phyloP scores from a whole-genome alignment of 768 basidiomycete species.

The Tulasnella calospora region DNA sequence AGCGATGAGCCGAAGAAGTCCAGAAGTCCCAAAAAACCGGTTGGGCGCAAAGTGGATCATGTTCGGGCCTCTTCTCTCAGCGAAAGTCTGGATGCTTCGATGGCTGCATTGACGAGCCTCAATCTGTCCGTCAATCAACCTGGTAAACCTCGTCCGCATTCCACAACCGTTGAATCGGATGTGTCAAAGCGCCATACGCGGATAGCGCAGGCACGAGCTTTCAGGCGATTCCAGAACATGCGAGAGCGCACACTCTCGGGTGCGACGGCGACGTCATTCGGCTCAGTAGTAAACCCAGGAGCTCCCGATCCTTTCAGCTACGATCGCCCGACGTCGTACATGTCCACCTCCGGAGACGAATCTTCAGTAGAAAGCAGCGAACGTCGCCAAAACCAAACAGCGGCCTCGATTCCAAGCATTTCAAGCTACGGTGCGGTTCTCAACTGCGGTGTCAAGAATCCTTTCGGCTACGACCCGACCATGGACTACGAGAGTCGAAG shows the following conservation, averaged over 20 bases:
- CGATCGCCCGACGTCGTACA: not conserved
- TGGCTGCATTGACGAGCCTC: constrained; percentile 23
- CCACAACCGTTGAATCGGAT: constrained; percentile 3
- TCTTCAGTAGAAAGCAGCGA: not conserved
- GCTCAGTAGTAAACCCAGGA: not conserved
- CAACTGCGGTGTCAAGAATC: constrained; percentile 58
- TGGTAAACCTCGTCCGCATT: constrained; percentile 3
- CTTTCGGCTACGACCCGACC: constrained; percentile 66
- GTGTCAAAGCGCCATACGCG: constrained; percentile 22
- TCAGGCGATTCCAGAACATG: not conserved
- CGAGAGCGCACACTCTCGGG: not conserved
- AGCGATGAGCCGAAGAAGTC: not conserved
- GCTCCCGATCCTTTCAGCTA: constrained; percentile 13
- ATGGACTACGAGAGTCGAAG: constrained; percentile 63
- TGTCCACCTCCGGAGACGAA: not conserved
- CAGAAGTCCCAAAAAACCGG: not conserved
- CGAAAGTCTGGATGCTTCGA: constrained; percentile 27
- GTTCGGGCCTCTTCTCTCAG: constrained; percentile 21
- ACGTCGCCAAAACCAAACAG: constrained; percentile 10
- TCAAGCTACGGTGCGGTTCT: constrained; percentile 72
- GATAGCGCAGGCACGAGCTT: constrained; percentile 11
- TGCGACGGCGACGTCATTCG: constrained; percentile 5
- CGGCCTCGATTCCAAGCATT: constrained; percentile 70
- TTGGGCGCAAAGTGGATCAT: not conserved
- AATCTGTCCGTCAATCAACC: constrained; percentile 18